A percentile compares a stretch with the other conserved stretches of the same genome.
Evolutionary conservation across 768 basidiomycete species (phyloP).

Genomic region (Grammothele lineata): DNA sequence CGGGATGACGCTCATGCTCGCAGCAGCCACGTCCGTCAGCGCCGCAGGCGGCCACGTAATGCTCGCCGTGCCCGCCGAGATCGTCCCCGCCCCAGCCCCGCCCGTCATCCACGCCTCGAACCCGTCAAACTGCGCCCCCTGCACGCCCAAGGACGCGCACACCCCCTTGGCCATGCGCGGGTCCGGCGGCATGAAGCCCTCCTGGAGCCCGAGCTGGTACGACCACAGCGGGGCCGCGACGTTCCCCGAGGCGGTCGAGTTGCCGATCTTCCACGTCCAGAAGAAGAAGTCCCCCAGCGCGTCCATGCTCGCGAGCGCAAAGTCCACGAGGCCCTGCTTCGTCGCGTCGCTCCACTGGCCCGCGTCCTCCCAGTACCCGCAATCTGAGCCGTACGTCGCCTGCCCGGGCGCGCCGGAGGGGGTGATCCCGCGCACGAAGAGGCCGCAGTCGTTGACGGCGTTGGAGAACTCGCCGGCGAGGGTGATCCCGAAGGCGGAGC

Average conservation of each 20-base stretch:
- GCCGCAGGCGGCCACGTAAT: slow-evolving; percentile 53
- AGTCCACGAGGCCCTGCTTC: slow-evolving; percentile 48
- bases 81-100: slow-evolving; percentile 47
- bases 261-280: slow-evolving; percentile 81
- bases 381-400: slow-evolving; percentile 29
- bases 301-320: slow-evolving; percentile 57
- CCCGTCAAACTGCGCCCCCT: slow-evolving; percentile 43
- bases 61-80: slow-evolving; percentile 33
- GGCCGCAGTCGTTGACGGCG: slow-evolving; percentile 62
- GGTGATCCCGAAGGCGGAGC: slow-evolving; percentile 57
- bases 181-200: slow-evolving; percentile 76
- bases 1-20: slow-evolving; percentile 40
- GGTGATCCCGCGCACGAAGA: slow-evolving; percentile 34
- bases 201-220: slow-evolving; percentile 60
- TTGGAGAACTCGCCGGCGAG: slow-evolving; percentile 72
- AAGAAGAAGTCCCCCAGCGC: slow-evolving; percentile 65
- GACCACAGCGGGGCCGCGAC: slow-evolving; percentile 61
- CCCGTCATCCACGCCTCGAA: slow-evolving; percentile 65
- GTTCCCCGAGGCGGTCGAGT: slow-evolving; percentile 41
- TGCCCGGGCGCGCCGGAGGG: slow-evolving; percentile 6
- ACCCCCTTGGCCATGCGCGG: slow-evolving; percentile 58
- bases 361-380: slow-evolving; percentile 42
- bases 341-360: slow-evolving; percentile 43
- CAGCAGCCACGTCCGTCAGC: slow-evolving; percentile 39
- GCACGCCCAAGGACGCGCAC: slow-evolving; percentile 52